Evolutionary conservation across 768 basidiomycete genomes (phyloP).

Genomic region (Zangia roseola): DNA sequence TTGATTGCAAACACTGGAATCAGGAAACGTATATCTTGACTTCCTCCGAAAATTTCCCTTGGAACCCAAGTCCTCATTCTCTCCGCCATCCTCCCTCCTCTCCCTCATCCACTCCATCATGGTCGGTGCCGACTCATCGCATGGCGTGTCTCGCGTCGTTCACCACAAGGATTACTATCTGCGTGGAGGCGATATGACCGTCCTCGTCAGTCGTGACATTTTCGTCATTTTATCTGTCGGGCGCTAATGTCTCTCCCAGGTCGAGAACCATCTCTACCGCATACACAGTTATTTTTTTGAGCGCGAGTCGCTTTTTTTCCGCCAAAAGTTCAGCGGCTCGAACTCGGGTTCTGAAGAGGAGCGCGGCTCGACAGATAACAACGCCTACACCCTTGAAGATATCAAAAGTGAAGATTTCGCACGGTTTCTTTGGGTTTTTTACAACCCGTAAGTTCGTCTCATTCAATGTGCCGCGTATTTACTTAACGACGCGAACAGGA

Average conservation of each 20-base stretch:
- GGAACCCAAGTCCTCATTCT: constrained; percentile 25
- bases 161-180: constrained; percentile 52
- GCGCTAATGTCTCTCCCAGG: constrained; percentile 38
- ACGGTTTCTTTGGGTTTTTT: constrained; percentile 61
- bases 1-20: constrained; percentile 27
- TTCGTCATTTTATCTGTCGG: neutral
- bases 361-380: constrained; percentile 39
- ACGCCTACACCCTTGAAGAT: constrained; percentile 45
- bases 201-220: constrained; percentile 44
- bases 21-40: constrained; percentile 34
- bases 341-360: constrained; percentile 28
- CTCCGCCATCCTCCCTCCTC: constrained; percentile 31
- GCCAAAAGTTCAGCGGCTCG: constrained; percentile 32
- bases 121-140: constrained; percentile 21
- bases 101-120: constrained; percentile 24
- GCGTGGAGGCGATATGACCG: constrained; percentile 54
- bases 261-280: constrained; percentile 53
- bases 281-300: constrained; percentile 63
- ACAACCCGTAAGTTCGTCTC: constrained; percentile 49
- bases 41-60: constrained; percentile 38
- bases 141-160: constrained; percentile 32
- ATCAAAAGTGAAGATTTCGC: constrained; percentile 49
- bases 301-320: constrained; percentile 56
- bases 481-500: constrained; percentile 19
- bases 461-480: neutral